phyloP scores from a whole-genome alignment of 2,329 filamentous ascomycete species.

The Cyclaneusma minus region DNA sequence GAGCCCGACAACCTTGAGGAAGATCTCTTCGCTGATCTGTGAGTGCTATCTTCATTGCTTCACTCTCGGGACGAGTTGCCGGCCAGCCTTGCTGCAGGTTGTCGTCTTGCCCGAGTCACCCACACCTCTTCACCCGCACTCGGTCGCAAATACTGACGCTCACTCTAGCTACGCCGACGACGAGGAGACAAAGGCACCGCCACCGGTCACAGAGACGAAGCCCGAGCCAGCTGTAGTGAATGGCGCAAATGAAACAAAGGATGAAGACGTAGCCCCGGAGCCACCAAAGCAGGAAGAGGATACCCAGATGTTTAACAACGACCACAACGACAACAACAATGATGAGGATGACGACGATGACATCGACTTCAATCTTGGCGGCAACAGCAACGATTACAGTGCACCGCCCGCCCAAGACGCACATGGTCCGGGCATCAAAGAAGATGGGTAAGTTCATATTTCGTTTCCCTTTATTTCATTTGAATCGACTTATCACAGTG shows the following conservation, averaged over 20 bases:
- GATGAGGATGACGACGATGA: conserved; percentile 39
- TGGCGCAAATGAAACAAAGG: conserved; percentile 14
- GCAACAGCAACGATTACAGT: conserved; percentile 20
- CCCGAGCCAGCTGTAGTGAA: conserved; percentile 13
- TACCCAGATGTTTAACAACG: conserved; percentile 27
- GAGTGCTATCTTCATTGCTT: conserved; percentile 24
- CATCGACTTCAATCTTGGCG: conserved; percentile 42
- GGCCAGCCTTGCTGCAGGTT: conserved; percentile 1
- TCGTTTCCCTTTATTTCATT: conserved; percentile 1
- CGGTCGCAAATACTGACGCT: conserved; percentile 4
- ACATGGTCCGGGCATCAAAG: conserved; percentile 60
- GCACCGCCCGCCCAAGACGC: conserved; percentile 16
- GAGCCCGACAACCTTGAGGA: conserved; percentile 76
- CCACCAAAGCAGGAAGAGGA: conserved; percentile 19
- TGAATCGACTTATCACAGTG: no score
- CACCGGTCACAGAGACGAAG: conserved; percentile 17
- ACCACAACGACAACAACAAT: no score
- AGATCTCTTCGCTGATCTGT: conserved; percentile 93
- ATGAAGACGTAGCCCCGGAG: conserved; percentile 7
- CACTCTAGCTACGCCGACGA: conserved; percentile 49
- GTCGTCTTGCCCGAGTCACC: neutral
- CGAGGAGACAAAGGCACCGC: conserved; percentile 30
- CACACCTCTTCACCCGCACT: neutral
- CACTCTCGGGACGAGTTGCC: neutral
- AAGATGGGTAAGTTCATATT: conserved; percentile 67